These are phyloP conservation scores for Friedmanniomyces endolithicus DNA, from an alignment of 495 filamentous ascomycete genomes.

Conservation along the genomic window DNA sequence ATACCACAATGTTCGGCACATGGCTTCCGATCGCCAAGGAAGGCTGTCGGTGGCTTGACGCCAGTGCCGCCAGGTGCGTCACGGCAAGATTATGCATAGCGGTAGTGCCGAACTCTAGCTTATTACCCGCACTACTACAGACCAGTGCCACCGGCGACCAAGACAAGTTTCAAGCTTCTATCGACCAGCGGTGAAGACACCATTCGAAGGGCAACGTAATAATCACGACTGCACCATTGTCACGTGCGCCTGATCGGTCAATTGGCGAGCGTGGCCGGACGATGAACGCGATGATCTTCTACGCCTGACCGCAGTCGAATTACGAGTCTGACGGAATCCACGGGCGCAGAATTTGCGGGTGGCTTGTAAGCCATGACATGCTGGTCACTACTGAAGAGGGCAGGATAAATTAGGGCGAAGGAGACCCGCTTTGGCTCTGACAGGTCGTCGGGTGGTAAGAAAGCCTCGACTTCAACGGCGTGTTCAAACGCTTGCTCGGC, in stretches of 20 bases:
- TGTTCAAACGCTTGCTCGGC: not conserved
- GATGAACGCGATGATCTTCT: too few species aligned
- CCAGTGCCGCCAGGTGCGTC: not conserved
- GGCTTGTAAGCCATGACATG: too few species aligned
- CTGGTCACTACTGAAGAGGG: not conserved
- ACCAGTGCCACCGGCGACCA: too few species aligned
- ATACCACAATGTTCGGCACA: not conserved
- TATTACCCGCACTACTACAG: too few species aligned
- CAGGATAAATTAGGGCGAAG: not conserved
- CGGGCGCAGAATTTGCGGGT: too few species aligned
- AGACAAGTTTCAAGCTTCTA: too few species aligned
- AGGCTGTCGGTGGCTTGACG: not conserved
- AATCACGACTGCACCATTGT: too few species aligned
- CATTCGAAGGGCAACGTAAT: too few species aligned
- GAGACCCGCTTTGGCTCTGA: not conserved
- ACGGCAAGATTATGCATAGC: not conserved
- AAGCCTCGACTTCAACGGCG: not conserved
- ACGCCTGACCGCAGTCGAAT: not conserved
- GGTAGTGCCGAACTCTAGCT: not conserved
- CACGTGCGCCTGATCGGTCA: too few species aligned
- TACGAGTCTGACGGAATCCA: conserved; percentile 9
- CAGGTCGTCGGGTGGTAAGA: not conserved
- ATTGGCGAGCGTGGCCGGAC: too few species aligned
- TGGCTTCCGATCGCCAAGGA: not conserved
- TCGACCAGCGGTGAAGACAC: too few species aligned